Evolutionary conservation across 805 yeast genomes (phyloP).

Genomic region (Yamadazyma nakazawae): DNA sequence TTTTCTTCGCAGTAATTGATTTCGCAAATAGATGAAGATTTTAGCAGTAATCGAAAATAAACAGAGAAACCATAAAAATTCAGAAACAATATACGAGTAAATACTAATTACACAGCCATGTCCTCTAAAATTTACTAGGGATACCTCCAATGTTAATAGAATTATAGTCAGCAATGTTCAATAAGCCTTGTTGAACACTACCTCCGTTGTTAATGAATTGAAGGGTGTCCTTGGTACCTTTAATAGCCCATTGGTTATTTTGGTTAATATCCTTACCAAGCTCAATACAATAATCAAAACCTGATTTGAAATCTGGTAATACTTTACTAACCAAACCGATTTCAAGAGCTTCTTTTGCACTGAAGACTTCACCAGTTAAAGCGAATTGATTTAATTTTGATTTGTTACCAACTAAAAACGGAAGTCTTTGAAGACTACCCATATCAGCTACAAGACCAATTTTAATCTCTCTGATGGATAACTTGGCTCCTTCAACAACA

Average conservation of each 20-base stretch:
- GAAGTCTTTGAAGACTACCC: constrained; percentile 70
- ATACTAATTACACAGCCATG: not conserved
- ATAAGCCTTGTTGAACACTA: constrained; percentile 45
- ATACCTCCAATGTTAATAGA: constrained; percentile 9
- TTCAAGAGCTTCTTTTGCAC: constrained; percentile 50
- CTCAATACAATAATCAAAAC: constrained; percentile 45
- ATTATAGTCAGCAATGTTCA: constrained; percentile 53
- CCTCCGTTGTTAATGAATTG: constrained; percentile 40
- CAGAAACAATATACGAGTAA: not conserved
- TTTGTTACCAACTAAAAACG: constrained; percentile 48
- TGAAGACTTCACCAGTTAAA: constrained; percentile 57
- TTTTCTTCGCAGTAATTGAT: constrained; percentile 1
- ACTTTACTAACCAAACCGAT: constrained; percentile 55
- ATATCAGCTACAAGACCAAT: constrained; percentile 78
- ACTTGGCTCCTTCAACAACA: constrained; percentile 47
- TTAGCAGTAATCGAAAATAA: too few relatives aligned
- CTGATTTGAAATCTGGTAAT: constrained; percentile 45
- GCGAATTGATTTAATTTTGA: constrained; percentile 60
- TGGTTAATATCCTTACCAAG: constrained; percentile 47
- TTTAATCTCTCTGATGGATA: constrained; percentile 66
- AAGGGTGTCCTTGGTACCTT: constrained; percentile 58
- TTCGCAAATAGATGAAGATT: not conserved
- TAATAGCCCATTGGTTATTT: constrained; percentile 56
- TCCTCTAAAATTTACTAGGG: constrained; percentile 5
- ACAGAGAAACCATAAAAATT: not conserved